A percentile compares a stretch with the other conserved stretches of the same genome.
These are phyloP conservation scores for Basipetospora chlamydospora DNA, from an alignment of 2,329 filamentous ascomycete species.

Conservation along the genomic window DNA sequence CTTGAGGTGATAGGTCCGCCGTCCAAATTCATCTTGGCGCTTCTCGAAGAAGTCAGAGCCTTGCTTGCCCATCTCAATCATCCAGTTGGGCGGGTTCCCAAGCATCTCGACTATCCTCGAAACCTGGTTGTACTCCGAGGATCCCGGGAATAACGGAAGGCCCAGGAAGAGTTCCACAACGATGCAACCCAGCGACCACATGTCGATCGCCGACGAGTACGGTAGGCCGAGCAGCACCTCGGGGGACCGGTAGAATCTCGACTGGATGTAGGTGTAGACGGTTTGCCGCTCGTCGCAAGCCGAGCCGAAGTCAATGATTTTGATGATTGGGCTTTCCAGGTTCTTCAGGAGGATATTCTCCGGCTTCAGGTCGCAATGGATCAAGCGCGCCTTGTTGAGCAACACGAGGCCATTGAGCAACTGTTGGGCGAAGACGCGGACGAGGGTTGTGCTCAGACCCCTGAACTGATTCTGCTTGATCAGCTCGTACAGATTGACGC, in stretches of 20 bases:
- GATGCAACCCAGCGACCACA: slow-evolving; percentile 98
- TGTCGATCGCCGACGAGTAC: slow-evolving; percentile 97
- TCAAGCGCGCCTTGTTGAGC: slow-evolving; percentile 88
- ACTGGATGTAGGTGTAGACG: slow-evolving; percentile 98
- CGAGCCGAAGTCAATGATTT: slow-evolving; percentile 98
- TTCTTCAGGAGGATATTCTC: slow-evolving; percentile 98
- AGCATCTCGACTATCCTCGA: slow-evolving; percentile 97
- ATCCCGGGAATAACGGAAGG: slow-evolving; percentile 86
- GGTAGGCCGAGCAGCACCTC: slow-evolving; percentile 91
- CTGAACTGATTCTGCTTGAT: slow-evolving; percentile 99
- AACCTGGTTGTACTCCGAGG: slow-evolving; percentile 97
- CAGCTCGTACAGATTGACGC: slow-evolving; percentile 93
- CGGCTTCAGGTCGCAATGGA: slow-evolving; percentile 95
- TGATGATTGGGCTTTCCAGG: slow-evolving; percentile 96
- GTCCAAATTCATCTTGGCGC: slow-evolving; percentile 75
- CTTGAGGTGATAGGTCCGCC: slow-evolving; percentile 83
- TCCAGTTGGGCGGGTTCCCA: slow-evolving; percentile 91
- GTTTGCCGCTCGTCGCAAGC: slow-evolving; percentile 97
- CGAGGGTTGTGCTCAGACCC: slow-evolving; percentile 87
- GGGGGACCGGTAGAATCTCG: slow-evolving; percentile 90
- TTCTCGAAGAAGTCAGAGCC: slow-evolving; percentile 93
- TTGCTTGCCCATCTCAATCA: slow-evolving; percentile 98
- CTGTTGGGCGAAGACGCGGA: slow-evolving; percentile 95
- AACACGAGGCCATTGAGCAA: slow-evolving; percentile 82
- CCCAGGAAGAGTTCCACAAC: slow-evolving; percentile 91